Evolutionary conservation across 164 flowering plant genomes (phyloP).

Genomic region (Tetracentron sinense): DNA sequence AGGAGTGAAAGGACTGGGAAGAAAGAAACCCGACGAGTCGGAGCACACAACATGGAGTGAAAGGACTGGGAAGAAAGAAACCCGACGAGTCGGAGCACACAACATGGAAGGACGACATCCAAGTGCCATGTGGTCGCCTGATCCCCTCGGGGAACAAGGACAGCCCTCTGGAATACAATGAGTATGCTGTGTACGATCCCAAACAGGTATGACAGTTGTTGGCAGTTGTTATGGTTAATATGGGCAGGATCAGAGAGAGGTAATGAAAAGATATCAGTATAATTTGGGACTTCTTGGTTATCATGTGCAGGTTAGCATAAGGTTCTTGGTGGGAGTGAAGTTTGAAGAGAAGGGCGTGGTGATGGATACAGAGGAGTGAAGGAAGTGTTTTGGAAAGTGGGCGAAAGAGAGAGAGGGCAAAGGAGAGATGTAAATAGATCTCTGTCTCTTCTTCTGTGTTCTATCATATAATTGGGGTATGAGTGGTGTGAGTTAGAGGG

Average conservation of each 20-base stretch:
- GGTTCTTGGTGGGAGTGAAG: conserved; percentile 69
- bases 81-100: conserved; percentile 62
- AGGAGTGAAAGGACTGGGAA: conserved; percentile 66
- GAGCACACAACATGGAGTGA: conserved; percentile 64
- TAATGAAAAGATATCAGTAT: too few species aligned
- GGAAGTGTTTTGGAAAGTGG: neutral
- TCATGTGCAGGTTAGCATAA: conserved; percentile 47
- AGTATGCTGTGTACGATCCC: conserved; percentile 77
- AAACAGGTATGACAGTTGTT: conserved; percentile 47
- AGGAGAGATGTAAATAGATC: neutral
- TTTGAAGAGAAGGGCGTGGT: conserved; percentile 51
- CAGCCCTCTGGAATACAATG: conserved; percentile 69
- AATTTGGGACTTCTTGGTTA: too few species aligned
- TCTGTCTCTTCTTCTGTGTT: too few species aligned
- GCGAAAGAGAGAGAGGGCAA: conserved; percentile 11
- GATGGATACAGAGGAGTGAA: conserved; percentile 35
- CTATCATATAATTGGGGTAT: too few species aligned
- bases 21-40: conserved; percentile 60
- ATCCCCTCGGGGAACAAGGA: conserved; percentile 57
- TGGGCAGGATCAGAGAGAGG: too few species aligned
- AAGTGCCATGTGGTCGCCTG: conserved; percentile 70
- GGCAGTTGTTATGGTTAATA: too few species aligned
- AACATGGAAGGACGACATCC: conserved; percentile 63
- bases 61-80: conserved; percentile 68
- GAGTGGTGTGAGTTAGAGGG: too few species aligned